Evolutionary conservation across 768 basidiomycete genomes (phyloP).

Genomic region (Crepidotus variabilis): DNA sequence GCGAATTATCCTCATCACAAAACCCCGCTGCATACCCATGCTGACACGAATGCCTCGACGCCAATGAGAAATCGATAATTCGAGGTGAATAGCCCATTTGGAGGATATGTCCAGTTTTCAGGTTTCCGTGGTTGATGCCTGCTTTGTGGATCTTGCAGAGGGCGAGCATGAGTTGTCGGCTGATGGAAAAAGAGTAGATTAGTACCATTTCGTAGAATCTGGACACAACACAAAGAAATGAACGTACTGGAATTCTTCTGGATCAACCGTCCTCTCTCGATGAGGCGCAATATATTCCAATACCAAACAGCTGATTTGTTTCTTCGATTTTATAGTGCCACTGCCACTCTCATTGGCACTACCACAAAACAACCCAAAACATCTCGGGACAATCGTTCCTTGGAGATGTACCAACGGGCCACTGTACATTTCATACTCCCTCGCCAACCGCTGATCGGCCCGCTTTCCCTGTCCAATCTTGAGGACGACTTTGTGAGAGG

Average conservation of each 20-base stretch:
- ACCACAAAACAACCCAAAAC: constrained; percentile 31
- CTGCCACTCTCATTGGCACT: constrained; percentile 14
- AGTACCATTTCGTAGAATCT: constrained; percentile 1
- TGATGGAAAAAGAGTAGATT: constrained; percentile 9
- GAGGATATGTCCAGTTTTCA: constrained; percentile 25
- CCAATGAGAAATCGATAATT: constrained; percentile 33
- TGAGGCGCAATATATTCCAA: constrained; percentile 29
- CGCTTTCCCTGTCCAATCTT: constrained; percentile 27
- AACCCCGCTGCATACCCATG: background rate
- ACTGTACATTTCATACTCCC: constrained; percentile 32
- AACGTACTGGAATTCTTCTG: background rate
- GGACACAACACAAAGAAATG: constrained; percentile 10
- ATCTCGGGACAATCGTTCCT: constrained; percentile 31
- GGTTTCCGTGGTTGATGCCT: constrained; percentile 31
- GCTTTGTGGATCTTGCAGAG: constrained; percentile 32
- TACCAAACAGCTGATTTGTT: constrained; percentile 24
- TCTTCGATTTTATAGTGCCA: constrained; percentile 2
- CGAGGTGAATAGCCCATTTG: constrained; percentile 24
- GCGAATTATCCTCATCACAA: no score
- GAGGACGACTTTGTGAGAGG: constrained; percentile 10
- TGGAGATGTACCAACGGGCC: constrained; percentile 28
- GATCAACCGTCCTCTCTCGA: constrained; percentile 7
- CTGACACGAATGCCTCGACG: constrained; percentile 25
- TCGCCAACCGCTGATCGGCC: constrained; percentile 21
- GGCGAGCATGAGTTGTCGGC: constrained; percentile 27